Evolutionary conservation across 257 asterid species (phyloP).

Genomic region (Craterostigma plantagineum): DNA sequence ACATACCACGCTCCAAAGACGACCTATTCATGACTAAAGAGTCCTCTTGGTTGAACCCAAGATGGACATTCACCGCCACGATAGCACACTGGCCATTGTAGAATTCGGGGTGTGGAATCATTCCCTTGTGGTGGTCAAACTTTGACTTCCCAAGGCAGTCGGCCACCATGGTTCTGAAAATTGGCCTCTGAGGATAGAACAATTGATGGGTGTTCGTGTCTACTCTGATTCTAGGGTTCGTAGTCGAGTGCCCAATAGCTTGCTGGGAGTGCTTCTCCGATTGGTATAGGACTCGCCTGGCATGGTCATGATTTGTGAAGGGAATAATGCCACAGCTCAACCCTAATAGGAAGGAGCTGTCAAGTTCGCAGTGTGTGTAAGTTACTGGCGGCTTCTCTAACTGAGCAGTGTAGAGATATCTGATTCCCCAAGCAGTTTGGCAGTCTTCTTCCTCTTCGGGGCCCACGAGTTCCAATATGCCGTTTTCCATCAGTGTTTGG

Average conservation of each 20-base stretch:
- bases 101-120: conserved; percentile 70
- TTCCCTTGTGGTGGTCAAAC: conserved; percentile 29
- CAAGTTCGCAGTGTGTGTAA: conserved; percentile 80
- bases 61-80: conserved; percentile 88
- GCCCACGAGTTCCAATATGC: too few relatives aligned
- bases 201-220: conserved; percentile 76
- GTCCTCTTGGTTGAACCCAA: conserved; percentile 91
- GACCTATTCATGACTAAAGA: conserved; percentile 89
- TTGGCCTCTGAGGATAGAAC: conserved; percentile 83
- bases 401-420: conserved; percentile 33
- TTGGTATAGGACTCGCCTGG: conserved; percentile 76
- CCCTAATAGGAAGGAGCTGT: conserved; percentile 62
- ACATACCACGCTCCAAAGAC: conserved; percentile 92
- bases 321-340: conserved; percentile 86
- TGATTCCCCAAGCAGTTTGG: conserved; percentile 69
- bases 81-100: conserved; percentile 88
- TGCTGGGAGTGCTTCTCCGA: conserved; percentile 96
- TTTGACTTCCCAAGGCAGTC: conserved; percentile 70
- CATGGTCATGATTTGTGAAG: conserved; percentile 82
- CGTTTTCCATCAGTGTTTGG: conserved; percentile 45
- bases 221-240: conserved; percentile 45
- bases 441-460: conserved; percentile 96
- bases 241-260: conserved; percentile 73
- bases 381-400: conserved; percentile 42
- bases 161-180: conserved; percentile 55